Percentiles rank a stretch among this genome's conserved stretches.
Conservation (phyloP, 2,329 filamentous ascomycete species). For the Bipolaris zeicola region DNA sequence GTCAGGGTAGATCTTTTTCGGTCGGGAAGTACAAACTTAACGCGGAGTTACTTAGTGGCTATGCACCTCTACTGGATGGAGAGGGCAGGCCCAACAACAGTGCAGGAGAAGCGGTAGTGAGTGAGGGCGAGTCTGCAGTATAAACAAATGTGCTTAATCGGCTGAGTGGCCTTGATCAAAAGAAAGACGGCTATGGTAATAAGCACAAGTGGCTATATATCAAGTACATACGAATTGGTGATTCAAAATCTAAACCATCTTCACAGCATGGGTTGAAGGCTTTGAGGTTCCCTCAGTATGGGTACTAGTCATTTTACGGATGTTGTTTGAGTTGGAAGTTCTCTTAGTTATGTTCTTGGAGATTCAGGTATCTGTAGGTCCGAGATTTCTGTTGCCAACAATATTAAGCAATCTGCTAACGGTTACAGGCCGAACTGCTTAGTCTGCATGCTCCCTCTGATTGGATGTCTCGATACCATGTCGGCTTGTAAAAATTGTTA, state of each 20-base stretch:
- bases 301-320: no score
- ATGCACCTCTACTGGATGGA: neutral
- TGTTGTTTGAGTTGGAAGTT: no score
- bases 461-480: neutral
- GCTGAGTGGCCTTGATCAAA: neutral
- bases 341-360: neutral
- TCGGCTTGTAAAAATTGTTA: neutral
- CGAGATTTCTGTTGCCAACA: neutral
- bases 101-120: neutral
- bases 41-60: neutral
- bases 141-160: neutral
- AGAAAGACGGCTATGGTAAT: neutral
- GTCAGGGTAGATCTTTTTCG: slow-evolving; percentile 26
- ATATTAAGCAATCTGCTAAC: neutral
- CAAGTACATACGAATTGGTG: neutral
- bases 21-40: slow-evolving; percentile 16
- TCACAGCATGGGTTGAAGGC: no score
- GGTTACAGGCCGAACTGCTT: neutral
- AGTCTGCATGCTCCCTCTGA: neutral
- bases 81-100: neutral
- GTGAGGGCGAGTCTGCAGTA: neutral
- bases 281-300: no score
- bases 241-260: neutral
- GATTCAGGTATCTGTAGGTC: neutral
- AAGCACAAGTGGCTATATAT: neutral